Evolutionary conservation across 257 asterid species (phyloP).

Genomic region (Scutellaria galericulata): DNA sequence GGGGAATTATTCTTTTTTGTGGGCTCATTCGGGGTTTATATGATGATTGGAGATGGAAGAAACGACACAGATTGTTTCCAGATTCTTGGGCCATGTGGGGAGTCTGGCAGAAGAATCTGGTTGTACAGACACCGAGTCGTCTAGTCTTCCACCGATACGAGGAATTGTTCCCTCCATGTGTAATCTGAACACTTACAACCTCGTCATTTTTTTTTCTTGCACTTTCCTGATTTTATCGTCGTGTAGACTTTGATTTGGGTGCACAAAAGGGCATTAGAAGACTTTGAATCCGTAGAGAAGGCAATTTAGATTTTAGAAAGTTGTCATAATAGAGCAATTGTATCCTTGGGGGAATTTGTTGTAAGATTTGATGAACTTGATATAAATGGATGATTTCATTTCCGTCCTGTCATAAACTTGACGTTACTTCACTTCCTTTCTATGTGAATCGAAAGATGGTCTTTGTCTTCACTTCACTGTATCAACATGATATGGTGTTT

Average conservation of each 20-base stretch:
- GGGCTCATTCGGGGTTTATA: slow-evolving; percentile 39
- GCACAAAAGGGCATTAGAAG: slow-evolving; percentile 10
- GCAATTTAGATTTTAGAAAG: slow-evolving; percentile 26
- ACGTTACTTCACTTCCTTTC: no score
- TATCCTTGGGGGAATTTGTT: slow-evolving; percentile 33
- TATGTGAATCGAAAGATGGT: no score
- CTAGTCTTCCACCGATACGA: slow-evolving; percentile 31
- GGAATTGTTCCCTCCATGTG: slow-evolving; percentile 15
- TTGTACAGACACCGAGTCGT: slow-evolving; percentile 29
- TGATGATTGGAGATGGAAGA: slow-evolving; percentile 42
- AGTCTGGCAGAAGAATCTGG: slow-evolving; percentile 35
- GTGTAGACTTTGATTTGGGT: slow-evolving; percentile 25
- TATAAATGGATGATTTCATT: slow-evolving; percentile 28
- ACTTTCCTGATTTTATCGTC: slow-evolving; percentile 3
- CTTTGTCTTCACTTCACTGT: no score
- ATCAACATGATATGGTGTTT: no score
- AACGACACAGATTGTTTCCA: slow-evolving; percentile 25
- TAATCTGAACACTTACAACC: slow-evolving; percentile 17
- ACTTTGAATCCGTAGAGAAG: slow-evolving; percentile 7
- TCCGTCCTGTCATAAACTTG: no score
- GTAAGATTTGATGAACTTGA: slow-evolving; percentile 35
- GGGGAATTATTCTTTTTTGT: slow-evolving; percentile 40
- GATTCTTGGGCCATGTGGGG: slow-evolving; percentile 26
- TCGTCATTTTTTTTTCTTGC: background rate
- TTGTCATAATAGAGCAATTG: slow-evolving; percentile 20